Percentiles rank a stretch among this genome's conserved stretches.
Conservation (phyloP, 2,329 filamentous ascomycete genomes). For the Alternaria brassicicola region DNA sequence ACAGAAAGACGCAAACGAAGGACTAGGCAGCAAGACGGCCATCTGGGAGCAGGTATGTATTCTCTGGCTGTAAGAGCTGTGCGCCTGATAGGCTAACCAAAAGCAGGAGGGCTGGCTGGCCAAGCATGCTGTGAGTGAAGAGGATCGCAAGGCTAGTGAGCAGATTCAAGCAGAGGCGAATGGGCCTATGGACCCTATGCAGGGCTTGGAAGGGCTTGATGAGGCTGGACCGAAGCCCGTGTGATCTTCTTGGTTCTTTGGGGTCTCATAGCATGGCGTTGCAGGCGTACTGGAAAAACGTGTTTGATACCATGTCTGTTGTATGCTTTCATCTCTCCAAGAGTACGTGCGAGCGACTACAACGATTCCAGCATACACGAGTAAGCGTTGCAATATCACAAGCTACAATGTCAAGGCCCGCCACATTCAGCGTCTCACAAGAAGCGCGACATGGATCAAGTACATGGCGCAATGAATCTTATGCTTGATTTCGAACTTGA, state of each 20-base stretch:
- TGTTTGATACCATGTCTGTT: conserved; percentile 13
- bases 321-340: not conserved
- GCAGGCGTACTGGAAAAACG: conserved; percentile 20
- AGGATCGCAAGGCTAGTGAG: conserved; percentile 70
- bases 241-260: conserved; percentile 45
- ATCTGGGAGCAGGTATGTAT: conserved; percentile 90
- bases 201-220: conserved; percentile 89
- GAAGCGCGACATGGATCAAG: too few species aligned
- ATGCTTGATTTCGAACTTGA: conserved; percentile 31
- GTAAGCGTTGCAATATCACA: not conserved
- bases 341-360: too few species aligned
- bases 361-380: too few species aligned
- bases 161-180: conserved; percentile 59
- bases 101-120: conserved; percentile 88
- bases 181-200: conserved; percentile 83
- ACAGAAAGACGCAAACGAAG: conserved; percentile 86
- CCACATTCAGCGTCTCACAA: not conserved
- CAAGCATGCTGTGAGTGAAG: conserved; percentile 82
- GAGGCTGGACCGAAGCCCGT: conserved; percentile 87
- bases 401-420: not conserved
- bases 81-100: conserved; percentile 16
- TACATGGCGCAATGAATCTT: conserved; percentile 28
- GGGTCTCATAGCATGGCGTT: conserved; percentile 21
- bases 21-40: conserved; percentile 89
- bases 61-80: not conserved